Evolutionary conservation across 1,284 basidiomycete species (phyloP).

Genomic region (Ganoderma resinaceum): DNA sequence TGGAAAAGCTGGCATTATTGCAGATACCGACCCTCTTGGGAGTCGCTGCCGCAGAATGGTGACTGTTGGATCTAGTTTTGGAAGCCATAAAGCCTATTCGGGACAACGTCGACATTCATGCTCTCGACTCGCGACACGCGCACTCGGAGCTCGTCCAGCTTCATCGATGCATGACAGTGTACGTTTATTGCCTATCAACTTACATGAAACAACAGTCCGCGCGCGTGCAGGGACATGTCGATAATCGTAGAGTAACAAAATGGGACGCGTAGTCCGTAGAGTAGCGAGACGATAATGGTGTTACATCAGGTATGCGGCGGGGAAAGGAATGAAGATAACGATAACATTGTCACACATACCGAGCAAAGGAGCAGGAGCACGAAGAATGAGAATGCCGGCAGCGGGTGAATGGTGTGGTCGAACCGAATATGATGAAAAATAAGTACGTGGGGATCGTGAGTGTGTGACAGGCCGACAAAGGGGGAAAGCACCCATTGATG

Average conservation of each 20-base stretch:
- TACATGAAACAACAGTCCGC: not conserved
- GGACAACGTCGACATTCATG: no score
- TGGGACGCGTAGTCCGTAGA: not conserved
- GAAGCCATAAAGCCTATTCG: no score
- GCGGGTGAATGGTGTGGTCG: not conserved
- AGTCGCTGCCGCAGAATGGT: no score
- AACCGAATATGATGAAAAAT: constrained; percentile 1
- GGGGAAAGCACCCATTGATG: not conserved
- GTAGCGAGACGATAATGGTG: not conserved
- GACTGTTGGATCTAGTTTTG: no score
- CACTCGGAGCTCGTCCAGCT: not conserved
- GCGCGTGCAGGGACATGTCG: not conserved
- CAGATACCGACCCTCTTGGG: no score
- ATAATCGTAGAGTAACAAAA: not conserved
- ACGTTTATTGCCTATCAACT: not conserved
- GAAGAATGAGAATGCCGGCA: not conserved
- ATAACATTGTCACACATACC: not conserved
- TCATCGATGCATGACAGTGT: not conserved
- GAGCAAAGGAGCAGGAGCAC: not conserved
- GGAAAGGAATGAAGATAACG: not conserved
- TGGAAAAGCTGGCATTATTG: no score
- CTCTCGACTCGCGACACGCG: not conserved
- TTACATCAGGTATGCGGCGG: not conserved
- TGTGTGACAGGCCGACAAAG: not conserved
- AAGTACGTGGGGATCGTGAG: not conserved